A percentile compares a stretch with the other conserved stretches of the same genome.
Evolutionary conservation across 73 alveolate species (phyloP).

Genomic region (Blepharisma japonicum): DNA sequence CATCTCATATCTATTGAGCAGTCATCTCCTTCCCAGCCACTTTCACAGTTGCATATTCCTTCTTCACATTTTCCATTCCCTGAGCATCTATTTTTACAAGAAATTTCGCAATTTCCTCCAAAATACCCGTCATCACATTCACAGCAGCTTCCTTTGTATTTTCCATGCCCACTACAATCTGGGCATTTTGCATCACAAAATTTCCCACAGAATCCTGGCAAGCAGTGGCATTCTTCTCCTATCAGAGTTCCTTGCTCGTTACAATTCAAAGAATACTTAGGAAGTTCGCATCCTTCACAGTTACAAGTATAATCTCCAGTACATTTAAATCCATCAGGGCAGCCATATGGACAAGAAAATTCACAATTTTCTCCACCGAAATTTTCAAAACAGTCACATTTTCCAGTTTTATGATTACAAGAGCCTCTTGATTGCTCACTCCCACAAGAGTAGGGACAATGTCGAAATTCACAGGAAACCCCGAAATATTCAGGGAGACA

Average conservation of each 20-base stretch:
- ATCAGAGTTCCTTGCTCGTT: neutral
- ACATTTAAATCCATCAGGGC: neutral
- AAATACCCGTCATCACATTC: constrained; percentile 17
- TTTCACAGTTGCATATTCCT: constrained; percentile 13
- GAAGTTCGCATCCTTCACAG: neutral
- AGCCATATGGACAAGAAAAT: neutral
- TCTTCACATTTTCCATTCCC: neutral
- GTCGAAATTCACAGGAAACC: neutral
- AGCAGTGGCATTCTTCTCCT: neutral
- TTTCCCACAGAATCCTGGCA: constrained; percentile 16
- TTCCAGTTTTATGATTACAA: neutral
- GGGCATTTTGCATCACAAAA: neutral
- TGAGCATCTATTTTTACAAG: constrained; percentile 20
- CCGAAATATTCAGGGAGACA: constrained; percentile 28
- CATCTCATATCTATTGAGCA: neutral
- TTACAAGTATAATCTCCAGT: neutral
- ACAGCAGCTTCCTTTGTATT: constrained; percentile 11
- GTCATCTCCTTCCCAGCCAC: constrained; percentile 28
- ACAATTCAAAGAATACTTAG: neutral
- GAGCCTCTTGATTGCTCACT: neutral
- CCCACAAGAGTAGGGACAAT: constrained; percentile 1
- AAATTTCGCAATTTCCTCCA: neutral
- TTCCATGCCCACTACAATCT: constrained; percentile 19
- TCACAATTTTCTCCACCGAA: constrained; percentile 14
- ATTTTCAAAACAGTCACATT: neutral